Evolutionary conservation across 108 stramenopile species (phyloP).

Genomic region (Cyclotella cryptica): DNA sequence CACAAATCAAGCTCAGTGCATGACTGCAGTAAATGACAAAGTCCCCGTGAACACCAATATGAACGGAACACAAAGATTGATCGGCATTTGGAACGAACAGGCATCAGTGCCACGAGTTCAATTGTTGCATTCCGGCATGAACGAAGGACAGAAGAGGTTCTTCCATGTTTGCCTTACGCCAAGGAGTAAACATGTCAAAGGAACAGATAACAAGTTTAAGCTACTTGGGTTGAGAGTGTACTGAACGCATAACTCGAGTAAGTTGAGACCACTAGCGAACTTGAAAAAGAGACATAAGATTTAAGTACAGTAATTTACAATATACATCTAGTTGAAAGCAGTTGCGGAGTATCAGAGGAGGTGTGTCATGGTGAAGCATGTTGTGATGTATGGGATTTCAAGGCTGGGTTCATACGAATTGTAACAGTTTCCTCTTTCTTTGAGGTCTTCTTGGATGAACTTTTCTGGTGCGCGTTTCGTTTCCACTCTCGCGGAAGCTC

Average conservation of each 20-base stretch:
- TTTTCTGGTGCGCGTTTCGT: constrained; percentile 43
- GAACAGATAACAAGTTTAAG: constrained; percentile 45
- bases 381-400: no score
- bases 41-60: constrained; percentile 5
- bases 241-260: constrained; percentile 12
- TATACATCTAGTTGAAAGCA: no score
- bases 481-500: constrained; percentile 68
- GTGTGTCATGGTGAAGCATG: no score
- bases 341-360: no score
- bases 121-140: constrained; percentile 14
- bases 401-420: no score
- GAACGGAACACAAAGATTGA: constrained; percentile 12
- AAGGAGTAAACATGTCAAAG: constrained; percentile 6
- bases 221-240: constrained; percentile 32
- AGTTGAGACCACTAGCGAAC: background rate
- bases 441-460: no score
- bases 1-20: constrained; percentile 14
- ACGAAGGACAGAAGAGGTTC: constrained; percentile 12
- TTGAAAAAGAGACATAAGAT: no score
- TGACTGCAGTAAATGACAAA: constrained; percentile 6
- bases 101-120: constrained; percentile 31
- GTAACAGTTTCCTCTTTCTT: no score
- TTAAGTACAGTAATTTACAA: no score
- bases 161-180: constrained; percentile 48
- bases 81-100: constrained; percentile 28